Percentiles rank a stretch among this genome's conserved stretches.
These are phyloP conservation scores for Pestalotiopsis sp. DNA, from an alignment of 2,329 filamentous ascomycete genomes.

Conservation along the genomic window DNA sequence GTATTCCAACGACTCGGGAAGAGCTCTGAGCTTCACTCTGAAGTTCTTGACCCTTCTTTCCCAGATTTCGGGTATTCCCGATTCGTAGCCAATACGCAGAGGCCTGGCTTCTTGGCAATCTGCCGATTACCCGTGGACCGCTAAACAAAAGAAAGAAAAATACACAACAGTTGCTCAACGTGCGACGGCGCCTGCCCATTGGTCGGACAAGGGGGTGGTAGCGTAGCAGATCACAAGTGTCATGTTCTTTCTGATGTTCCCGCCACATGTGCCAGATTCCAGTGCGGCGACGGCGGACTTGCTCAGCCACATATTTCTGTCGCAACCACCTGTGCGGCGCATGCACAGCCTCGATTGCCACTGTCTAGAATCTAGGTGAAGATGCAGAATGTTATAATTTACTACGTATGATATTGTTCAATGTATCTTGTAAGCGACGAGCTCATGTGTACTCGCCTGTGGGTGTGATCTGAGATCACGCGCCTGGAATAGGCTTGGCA, in stretches of 20 bases:
- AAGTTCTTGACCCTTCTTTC: not conserved
- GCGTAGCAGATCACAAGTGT: not conserved
- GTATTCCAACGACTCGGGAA: no score
- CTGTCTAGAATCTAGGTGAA: no score
- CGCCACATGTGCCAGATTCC: not conserved
- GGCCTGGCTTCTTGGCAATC: not conserved
- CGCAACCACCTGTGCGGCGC: no score
- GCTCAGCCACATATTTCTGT: no score
- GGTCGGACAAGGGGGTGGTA: not conserved
- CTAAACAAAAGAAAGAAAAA: not conserved
- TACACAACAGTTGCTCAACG: not conserved
- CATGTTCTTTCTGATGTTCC: not conserved
- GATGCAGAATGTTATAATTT: no score
- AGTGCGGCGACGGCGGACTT: not conserved
- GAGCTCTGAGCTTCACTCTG: not conserved
- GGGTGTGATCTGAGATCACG: no score
- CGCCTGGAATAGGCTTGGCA: no score
- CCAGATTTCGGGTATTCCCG: not conserved
- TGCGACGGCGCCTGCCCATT: not conserved
- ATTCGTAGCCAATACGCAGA: not conserved
- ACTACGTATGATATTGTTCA: no score
- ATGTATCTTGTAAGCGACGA: no score
- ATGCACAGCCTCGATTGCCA: no score
- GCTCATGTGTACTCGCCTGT: no score
- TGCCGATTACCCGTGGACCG: not conserved